Percentiles rank a stretch among this genome's conserved stretches.
These are phyloP conservation scores for Naganishia vaughanmartiniae DNA, from an alignment of 768 basidiomycete genomes.

Conservation along the genomic window DNA sequence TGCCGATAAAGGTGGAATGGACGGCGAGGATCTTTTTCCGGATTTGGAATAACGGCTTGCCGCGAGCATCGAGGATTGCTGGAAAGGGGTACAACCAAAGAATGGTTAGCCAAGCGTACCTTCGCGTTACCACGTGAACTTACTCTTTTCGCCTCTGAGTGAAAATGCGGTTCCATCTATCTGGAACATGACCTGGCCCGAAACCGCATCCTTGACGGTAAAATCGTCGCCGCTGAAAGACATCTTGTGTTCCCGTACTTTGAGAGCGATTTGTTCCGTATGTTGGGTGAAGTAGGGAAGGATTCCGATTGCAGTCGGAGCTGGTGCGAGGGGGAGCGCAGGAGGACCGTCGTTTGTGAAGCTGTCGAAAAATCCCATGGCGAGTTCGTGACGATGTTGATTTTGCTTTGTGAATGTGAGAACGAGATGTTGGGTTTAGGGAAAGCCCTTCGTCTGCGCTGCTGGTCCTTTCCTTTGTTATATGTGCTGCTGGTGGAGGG, in stretches of 20 bases:
- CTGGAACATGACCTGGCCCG: conserved; percentile 39
- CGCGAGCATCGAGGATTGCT: conserved; percentile 49
- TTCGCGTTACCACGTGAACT: conserved; percentile 5
- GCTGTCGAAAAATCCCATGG: conserved; percentile 41
- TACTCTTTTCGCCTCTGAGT: conserved; percentile 48
- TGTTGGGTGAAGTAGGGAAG: conserved; percentile 42
- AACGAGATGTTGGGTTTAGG: no score
- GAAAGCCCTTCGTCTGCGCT: no score
- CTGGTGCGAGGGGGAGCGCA: conserved; percentile 34
- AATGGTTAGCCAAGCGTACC: conserved; percentile 27
- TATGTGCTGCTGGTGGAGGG: no score
- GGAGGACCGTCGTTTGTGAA: conserved; percentile 28
- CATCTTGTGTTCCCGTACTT: conserved; percentile 49
- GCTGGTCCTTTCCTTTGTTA: no score
- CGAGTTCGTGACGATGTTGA: no score
- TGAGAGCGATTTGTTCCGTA: conserved; percentile 41
- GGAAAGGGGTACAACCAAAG: conserved; percentile 20
- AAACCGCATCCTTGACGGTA: conserved; percentile 44
- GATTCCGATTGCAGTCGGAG: conserved; percentile 45
- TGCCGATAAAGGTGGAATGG: conserved; percentile 40
- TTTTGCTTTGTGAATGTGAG: conserved; percentile 7
- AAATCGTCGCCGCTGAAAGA: conserved; percentile 50
- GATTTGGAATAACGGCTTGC: conserved; percentile 45
- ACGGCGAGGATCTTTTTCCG: conserved; percentile 45
- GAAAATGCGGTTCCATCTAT: conserved; percentile 40